Evolutionary conservation across 2,329 filamentous ascomycete species (phyloP).

Genomic region (Colletotrichum tanaceti): DNA sequence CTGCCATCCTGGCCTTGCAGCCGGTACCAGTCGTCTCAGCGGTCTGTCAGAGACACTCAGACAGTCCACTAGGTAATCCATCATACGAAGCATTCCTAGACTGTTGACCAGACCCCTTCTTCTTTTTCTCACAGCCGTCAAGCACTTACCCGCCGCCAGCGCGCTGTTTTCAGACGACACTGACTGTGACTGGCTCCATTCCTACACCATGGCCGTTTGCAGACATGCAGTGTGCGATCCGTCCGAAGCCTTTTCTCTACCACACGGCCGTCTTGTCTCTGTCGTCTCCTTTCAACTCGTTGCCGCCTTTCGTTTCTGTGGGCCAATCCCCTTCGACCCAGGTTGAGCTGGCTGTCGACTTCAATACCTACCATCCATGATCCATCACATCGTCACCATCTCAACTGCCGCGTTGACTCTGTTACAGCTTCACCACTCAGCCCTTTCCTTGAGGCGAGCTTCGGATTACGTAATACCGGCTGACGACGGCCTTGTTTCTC

Average conservation of each 20-base stretch:
- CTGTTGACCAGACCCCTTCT: too few species aligned
- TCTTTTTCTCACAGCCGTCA: conserved; percentile 7
- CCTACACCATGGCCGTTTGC: conserved; percentile 11
- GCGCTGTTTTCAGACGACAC: conserved; percentile 16
- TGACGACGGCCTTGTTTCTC: background rate
- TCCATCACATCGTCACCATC: conserved; percentile 3
- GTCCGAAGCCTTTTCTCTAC: conserved; percentile 13
- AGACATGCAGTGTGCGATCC: conserved; percentile 1
- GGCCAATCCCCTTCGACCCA: background rate
- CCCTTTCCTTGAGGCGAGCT: background rate
- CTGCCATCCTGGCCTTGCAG: conserved; percentile 6
- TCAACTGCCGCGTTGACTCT: conserved; percentile 4
- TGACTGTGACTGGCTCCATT: background rate
- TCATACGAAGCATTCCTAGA: too few species aligned
- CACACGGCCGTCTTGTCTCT: background rate
- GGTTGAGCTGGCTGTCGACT: background rate
- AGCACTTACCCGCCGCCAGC: conserved; percentile 3
- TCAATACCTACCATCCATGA: background rate
- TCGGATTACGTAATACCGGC: background rate
- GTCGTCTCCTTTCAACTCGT: background rate
- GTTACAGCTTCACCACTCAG: background rate
- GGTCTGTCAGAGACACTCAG: too few species aligned
- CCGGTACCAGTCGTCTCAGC: too few species aligned
- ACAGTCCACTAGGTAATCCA: too few species aligned
- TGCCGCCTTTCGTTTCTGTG: conserved; percentile 7